These are phyloP conservation scores for Suaeda aralocaspica DNA, from an alignment of 148 eudicot genomes.

Conservation along the genomic window DNA sequence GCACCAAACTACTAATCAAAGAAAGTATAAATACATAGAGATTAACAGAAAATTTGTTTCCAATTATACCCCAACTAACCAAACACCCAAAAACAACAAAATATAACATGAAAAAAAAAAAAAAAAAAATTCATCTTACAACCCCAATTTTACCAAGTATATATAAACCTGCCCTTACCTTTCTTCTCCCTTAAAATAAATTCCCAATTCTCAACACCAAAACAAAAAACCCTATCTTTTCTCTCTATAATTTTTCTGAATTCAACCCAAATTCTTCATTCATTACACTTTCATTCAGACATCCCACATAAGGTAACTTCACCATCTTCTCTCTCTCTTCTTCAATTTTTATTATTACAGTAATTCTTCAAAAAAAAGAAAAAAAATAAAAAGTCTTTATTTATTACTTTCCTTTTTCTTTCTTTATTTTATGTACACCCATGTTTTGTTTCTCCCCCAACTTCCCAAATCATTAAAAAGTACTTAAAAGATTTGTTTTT, in stretches of 20 bases:
- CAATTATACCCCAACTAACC: slow-evolving; percentile 6
- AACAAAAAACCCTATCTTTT: slow-evolving; percentile 20
- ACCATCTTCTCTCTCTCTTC: background rate
- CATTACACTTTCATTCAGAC: background rate
- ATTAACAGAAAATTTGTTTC: background rate
- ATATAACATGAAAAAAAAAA: slow-evolving; percentile 7
- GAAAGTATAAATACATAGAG: too few species aligned
- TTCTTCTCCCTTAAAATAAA: slow-evolving; percentile 22
- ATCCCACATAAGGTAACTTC: background rate
- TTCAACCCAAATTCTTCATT: background rate
- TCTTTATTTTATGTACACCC: background rate
- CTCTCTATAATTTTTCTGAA: slow-evolving; percentile 8
- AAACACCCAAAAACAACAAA: slow-evolving; percentile 15
- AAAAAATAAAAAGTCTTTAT: too few species aligned
- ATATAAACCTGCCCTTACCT: background rate
- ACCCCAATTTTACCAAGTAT: slow-evolving; percentile 4
- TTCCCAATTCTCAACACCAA: slow-evolving; percentile 19
- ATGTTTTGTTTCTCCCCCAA: background rate
- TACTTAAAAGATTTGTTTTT: background rate
- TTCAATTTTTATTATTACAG: background rate
- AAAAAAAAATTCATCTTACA: background rate
- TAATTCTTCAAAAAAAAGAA: background rate
- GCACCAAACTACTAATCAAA: too few species aligned
- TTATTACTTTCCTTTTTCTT: slow-evolving; percentile 2
- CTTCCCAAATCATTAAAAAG: background rate